Evolutionary conservation across 2,329 filamentous ascomycete genomes (phyloP).

Genomic region (Pseudocercospora pini-densiflorae): DNA sequence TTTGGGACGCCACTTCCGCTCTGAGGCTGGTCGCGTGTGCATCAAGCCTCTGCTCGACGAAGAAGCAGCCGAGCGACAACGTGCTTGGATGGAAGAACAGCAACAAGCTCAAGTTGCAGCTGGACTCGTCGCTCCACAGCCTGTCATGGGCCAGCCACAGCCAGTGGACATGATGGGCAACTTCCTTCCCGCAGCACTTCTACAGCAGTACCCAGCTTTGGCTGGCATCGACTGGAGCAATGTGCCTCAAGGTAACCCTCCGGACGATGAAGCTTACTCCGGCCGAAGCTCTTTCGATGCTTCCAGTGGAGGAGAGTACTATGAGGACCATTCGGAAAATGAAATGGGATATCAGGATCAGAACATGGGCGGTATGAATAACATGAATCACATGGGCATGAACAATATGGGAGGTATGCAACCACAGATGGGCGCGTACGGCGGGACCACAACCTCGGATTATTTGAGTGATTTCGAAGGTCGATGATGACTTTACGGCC

Average conservation of each 20-base stretch:
- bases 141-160: slow-evolving; percentile 43
- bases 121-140: slow-evolving; percentile 40
- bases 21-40: slow-evolving; percentile 91
- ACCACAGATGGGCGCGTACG: slow-evolving; percentile 17
- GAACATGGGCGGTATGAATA: slow-evolving; percentile 29
- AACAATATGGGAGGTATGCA: slow-evolving; percentile 26
- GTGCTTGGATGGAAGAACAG: slow-evolving; percentile 65
- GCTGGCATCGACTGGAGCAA: slow-evolving; percentile 86
- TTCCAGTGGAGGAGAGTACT: slow-evolving; percentile 70
- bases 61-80: slow-evolving; percentile 82
- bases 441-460: slow-evolving; percentile 31
- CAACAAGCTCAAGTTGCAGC: slow-evolving; percentile 59
- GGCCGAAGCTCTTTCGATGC: slow-evolving; percentile 82
- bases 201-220: slow-evolving; percentile 93
- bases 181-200: slow-evolving; percentile 79
- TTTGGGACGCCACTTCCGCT: slow-evolving; percentile 81
- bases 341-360: slow-evolving; percentile 37
- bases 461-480: slow-evolving; percentile 42
- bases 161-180: slow-evolving; percentile 61
- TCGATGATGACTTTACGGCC: slow-evolving; percentile 31
- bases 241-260: slow-evolving; percentile 61
- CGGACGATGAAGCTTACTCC: slow-evolving; percentile 60
- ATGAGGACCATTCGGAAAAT: slow-evolving; percentile 69
- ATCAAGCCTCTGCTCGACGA: slow-evolving; percentile 98
- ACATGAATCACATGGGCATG: slow-evolving; percentile 24